Evolutionary conservation across 2,329 filamentous ascomycete genomes (phyloP).

Genomic region (Aureobasidium sp.): DNA sequence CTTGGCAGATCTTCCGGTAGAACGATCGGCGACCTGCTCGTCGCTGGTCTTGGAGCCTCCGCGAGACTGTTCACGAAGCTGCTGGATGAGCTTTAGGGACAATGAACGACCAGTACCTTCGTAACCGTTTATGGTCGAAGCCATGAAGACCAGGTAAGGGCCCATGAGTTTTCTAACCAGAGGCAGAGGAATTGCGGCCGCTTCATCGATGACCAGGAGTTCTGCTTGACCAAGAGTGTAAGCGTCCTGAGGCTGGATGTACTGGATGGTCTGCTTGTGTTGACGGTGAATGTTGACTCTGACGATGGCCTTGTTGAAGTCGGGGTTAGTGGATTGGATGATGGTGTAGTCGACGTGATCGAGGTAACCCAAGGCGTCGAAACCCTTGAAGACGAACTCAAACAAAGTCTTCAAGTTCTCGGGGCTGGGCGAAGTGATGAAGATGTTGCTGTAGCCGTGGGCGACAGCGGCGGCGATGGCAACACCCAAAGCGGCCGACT

Average conservation of each 20-base stretch:
- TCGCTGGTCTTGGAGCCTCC: conserved; percentile 47
- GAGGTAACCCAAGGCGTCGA: conserved; percentile 85
- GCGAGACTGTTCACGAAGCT: conserved; percentile 86
- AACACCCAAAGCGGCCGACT: conserved; percentile 91
- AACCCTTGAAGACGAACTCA: conserved; percentile 97
- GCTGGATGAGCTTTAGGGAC: conserved; percentile 93
- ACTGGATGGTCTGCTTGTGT: conserved; percentile 96
- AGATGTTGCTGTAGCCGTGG: conserved; percentile 97
- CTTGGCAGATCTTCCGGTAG: conserved; percentile 66
- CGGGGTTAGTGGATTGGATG: conserved; percentile 94
- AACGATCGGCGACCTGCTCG: conserved; percentile 65
- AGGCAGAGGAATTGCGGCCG: conserved; percentile 88
- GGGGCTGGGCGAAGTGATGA: conserved; percentile 94
- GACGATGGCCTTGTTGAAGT: conserved; percentile 98
- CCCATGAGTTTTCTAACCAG: conserved; percentile 91
- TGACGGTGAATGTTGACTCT: conserved; percentile 91
- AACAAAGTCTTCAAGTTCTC: conserved; percentile 99
- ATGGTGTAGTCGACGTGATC: conserved; percentile 98
- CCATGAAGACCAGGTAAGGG: conserved; percentile 97
- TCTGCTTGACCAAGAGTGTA: conserved; percentile 94
- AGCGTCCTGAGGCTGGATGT: conserved; percentile 92
- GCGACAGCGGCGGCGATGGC: conserved; percentile 90
- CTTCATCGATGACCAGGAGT: conserved; percentile 92
- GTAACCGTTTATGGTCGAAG: conserved; percentile 97
- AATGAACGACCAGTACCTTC: conserved; percentile 93